These are phyloP conservation scores for Quercus rubra DNA, from an alignment of 306 rosid species.

Conservation along the genomic window DNA sequence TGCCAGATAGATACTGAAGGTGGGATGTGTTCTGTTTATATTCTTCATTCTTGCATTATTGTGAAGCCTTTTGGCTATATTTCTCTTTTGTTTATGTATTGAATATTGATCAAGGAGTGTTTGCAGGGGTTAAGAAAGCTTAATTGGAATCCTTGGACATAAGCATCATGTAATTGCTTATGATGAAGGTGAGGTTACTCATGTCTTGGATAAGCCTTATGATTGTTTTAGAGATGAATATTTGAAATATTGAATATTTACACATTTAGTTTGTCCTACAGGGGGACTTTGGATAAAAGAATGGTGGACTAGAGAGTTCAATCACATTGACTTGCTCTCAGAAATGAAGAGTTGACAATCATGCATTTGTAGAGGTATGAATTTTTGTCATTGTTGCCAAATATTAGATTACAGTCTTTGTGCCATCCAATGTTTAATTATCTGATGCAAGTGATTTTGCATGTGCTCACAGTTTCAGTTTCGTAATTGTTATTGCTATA, in stretches of 20 bases:
- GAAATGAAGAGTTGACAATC: neutral
- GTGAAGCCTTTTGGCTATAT: constrained; percentile 9
- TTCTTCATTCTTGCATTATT: constrained; percentile 1
- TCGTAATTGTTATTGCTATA: no score
- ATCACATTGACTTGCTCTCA: neutral
- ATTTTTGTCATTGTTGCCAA: neutral
- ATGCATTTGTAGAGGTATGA: neutral
- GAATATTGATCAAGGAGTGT: constrained; percentile 9
- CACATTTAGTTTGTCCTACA: neutral
- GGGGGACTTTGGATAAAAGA: neutral
- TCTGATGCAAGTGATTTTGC: neutral
- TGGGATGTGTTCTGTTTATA: constrained; percentile 9
- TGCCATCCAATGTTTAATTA: neutral
- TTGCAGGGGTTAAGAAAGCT: neutral
- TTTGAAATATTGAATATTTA: neutral
- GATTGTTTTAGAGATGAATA: neutral
- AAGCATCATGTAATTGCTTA: neutral
- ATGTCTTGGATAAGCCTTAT: neutral
- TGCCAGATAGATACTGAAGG: constrained; percentile 24
- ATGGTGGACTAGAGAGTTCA: neutral
- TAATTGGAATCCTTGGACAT: neutral
- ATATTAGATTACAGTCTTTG: neutral
- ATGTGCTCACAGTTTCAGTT: no score
- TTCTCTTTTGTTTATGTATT: neutral
- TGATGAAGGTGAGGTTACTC: constrained; percentile 7